Percentiles rank a stretch among this genome's conserved stretches.
Conservation (phyloP, 2,329 filamentous ascomycete species). For the Rachicladosporium sp. region DNA sequence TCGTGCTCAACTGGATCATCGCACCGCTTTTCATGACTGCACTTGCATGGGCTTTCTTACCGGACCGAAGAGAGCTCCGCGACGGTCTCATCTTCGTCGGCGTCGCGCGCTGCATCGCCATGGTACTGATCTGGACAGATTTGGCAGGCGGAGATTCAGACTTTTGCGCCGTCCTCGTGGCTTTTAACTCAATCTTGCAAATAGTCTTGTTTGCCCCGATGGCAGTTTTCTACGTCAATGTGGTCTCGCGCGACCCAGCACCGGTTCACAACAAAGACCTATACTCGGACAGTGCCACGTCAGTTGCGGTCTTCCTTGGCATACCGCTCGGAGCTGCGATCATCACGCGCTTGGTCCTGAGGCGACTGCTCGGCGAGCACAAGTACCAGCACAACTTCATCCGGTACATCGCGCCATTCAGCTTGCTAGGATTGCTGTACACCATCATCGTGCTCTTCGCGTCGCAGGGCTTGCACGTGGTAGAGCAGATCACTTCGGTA, state of each 20-base stretch:
- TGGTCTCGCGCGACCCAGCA: conserved; percentile 43
- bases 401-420: conserved; percentile 58
- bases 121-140: conserved; percentile 73
- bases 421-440: conserved; percentile 71
- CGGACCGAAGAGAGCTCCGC: conserved; percentile 34
- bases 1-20: conserved; percentile 71
- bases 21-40: conserved; percentile 72
- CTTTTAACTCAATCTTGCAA: conserved; percentile 36
- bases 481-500: conserved; percentile 73
- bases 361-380: conserved; percentile 38
- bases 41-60: conserved; percentile 52
- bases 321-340: conserved; percentile 73
- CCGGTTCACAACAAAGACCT: conserved; percentile 25
- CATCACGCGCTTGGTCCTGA: conserved; percentile 56
- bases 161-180: conserved; percentile 58
- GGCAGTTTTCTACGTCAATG: conserved; percentile 44
- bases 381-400: conserved; percentile 62
- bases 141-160: conserved; percentile 65
- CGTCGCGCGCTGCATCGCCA: conserved; percentile 75
- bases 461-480: conserved; percentile 62
- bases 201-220: conserved; percentile 37
- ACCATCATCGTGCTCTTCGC: conserved; percentile 81
- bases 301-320: conserved; percentile 70
- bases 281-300: conserved; percentile 50
- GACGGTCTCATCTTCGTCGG: conserved; percentile 70